Evolutionary conservation across 2,329 filamentous ascomycete species (phyloP).

Genomic region (Diaporthe citri): DNA sequence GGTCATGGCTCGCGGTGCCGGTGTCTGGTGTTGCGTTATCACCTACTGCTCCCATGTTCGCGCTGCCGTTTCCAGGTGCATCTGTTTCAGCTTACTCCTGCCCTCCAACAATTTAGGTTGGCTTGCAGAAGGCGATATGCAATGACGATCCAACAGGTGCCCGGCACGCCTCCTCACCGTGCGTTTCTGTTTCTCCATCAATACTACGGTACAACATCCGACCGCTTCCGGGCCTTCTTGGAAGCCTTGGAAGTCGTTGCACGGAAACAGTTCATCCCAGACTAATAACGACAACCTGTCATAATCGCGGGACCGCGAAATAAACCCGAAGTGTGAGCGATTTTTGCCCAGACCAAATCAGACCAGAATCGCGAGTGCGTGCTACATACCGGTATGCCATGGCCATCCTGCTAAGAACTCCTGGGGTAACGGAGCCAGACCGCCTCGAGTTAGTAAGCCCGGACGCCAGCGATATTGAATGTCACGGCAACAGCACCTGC

Average conservation of each 20-base stretch:
- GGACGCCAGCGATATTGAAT: constrained; percentile 19
- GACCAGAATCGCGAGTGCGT: constrained; percentile 1
- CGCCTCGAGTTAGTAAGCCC: constrained; percentile 12
- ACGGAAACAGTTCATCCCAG: constrained; percentile 21
- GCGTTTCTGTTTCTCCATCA: constrained; percentile 26
- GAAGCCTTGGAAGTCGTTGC: neutral
- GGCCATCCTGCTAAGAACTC: neutral
- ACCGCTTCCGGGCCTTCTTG: constrained; percentile 15
- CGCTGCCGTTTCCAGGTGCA: neutral
- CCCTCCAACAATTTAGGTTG: constrained; percentile 22
- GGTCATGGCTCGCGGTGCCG: neutral
- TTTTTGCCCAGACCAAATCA: neutral
- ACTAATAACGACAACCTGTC: neutral
- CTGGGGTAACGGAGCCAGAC: neutral
- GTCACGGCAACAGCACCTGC: constrained; percentile 26
- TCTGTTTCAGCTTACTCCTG: constrained; percentile 29
- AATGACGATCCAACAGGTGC: constrained; percentile 25
- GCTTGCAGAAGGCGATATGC: constrained; percentile 4
- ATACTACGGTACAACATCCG: constrained; percentile 13
- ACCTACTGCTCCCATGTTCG: neutral
- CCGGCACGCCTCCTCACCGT: constrained; percentile 13
- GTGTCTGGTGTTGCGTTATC: neutral
- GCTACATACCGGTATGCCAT: neutral
- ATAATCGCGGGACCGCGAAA: neutral
- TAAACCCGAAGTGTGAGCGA: constrained; percentile 12